Evolutionary conservation across 352 stramenopile genomes (phyloP), one percentile per base, ranked within the genome.

Genomic region (Thalassiosira mediterranea): DNA sequence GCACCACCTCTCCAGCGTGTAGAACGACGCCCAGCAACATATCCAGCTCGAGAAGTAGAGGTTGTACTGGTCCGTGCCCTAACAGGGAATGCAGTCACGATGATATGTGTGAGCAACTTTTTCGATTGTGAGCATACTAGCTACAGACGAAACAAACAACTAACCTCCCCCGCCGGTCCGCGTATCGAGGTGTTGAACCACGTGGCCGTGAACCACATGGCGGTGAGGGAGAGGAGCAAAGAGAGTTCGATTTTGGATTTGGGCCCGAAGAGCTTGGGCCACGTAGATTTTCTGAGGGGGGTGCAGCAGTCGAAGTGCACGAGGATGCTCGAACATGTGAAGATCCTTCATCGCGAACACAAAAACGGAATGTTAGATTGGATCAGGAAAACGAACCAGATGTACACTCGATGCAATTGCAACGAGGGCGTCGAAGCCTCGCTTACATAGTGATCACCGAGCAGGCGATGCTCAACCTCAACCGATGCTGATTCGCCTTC

Each of bases 31-130:
- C 28, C 70, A 83, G 1, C 47, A 69, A 68, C 79, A 90, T 11
- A 80, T 49, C 85, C 85, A 91, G 11, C 46, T 77, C 21, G 38
- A 73, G 53, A 80, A 91, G 42, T 91, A 91, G 7, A 91, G 48
- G 46, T 88, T 88, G 67, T 81, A 90, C 53, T 89, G 76, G 21
- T 73, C 76, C 40, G 79, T 89, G 0, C 76, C 82, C 42, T 90
- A n/a, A n/a, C n/a, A n/a, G n/a, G n/a, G n/a, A n/a, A n/a, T n/a
- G n/a, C n/a, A n/a, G n/a, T n/a, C n/a, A n/a, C n/a, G n/a, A n/a
- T n/a, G n/a, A n/a, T n/a, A n/a, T n/a, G n/a, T n/a, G n/a, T n/a
- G n/a, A n/a, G n/a, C n/a, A n/a, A n/a, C n/a, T n/a, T n/a, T n/a
- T n/a, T n/a, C n/a, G n/a, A n/a, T n/a, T n/a, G n/a, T n/a, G n/a